Conservation (phyloP, 2,329 filamentous ascomycete genomes). For the Apiospora rasikravindrae region DNA sequence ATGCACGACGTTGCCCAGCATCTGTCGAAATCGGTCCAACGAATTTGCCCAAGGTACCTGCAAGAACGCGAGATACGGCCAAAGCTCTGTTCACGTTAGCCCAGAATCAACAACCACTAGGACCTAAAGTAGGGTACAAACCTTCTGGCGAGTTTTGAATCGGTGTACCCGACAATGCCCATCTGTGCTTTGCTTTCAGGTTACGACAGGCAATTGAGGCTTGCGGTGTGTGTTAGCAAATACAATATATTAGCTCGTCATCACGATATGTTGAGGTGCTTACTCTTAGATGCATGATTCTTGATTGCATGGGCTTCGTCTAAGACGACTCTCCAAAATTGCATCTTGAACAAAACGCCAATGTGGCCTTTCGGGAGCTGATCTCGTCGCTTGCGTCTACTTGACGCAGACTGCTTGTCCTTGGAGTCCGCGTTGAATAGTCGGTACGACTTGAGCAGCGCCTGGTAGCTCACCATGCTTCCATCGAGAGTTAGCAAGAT, state of each 20-base stretch:
- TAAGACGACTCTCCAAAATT: constrained; percentile 18
- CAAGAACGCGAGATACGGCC: constrained; percentile 11
- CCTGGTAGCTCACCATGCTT: background rate
- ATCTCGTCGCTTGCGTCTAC: background rate
- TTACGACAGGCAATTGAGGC: constrained; percentile 11
- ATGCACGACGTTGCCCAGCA: background rate
- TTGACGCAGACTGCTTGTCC: background rate
- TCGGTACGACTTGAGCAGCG: background rate
- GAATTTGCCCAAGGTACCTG: background rate
- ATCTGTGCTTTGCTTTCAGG: background rate
- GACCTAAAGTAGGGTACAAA: background rate
- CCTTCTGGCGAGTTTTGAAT: background rate
- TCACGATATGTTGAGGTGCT: too few species aligned
- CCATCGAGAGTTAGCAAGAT: background rate
- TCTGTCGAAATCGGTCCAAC: background rate
- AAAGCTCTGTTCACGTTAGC: background rate
- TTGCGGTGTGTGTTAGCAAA: background rate
- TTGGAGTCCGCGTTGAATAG: too few species aligned
- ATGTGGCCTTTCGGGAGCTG: background rate
- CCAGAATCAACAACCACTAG: too few species aligned
- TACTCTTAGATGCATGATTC: background rate
- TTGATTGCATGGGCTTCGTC: constrained; percentile 23
- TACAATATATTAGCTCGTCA: background rate
- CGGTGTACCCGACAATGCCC: constrained; percentile 19
- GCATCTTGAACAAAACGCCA: background rate